phyloP scores from a whole-genome alignment of 116 monocot species.

The Iris pallida region DNA sequence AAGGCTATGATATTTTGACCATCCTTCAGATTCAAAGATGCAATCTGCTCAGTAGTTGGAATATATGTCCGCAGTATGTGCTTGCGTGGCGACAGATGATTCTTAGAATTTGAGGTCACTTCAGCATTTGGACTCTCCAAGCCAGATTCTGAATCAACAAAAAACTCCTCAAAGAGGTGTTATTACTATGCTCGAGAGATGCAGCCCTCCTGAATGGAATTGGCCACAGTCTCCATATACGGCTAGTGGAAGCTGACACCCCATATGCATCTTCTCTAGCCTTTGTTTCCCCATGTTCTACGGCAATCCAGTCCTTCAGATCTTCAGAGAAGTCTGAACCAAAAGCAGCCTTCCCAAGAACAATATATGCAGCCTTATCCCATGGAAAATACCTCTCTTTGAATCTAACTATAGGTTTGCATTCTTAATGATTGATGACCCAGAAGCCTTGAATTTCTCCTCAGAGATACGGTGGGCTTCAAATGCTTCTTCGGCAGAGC shows the following conservation, averaged over 20 bases:
- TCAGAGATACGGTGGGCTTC: conserved; percentile 50
- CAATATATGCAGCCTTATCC: conserved; percentile 61
- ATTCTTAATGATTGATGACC: conserved; percentile 62
- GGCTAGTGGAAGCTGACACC: conserved; percentile 30
- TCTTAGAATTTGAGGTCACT: conserved; percentile 6
- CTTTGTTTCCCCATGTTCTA: conserved; percentile 37
- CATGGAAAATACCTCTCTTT: conserved; percentile 58
- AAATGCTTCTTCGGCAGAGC: conserved; percentile 66
- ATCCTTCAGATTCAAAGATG: conserved; percentile 80
- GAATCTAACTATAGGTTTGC: conserved; percentile 68
- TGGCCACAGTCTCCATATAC: conserved; percentile 86
- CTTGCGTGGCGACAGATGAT: conserved; percentile 9
- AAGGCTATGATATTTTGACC: conserved; percentile 77
- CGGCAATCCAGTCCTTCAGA: conserved; percentile 47
- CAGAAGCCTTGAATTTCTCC: conserved; percentile 60
- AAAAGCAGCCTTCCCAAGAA: conserved; percentile 74
- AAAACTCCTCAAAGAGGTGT: conserved; percentile 22
- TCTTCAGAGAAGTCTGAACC: conserved; percentile 49
- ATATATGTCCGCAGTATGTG: conserved; percentile 30
- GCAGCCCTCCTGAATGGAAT: conserved; percentile 67
- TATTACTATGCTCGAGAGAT: conserved; percentile 53
- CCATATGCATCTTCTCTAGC: conserved; percentile 27
- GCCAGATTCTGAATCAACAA: conserved; percentile 13
- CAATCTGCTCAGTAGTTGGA: conserved; percentile 76
- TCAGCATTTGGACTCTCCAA: conserved; percentile 2